A percentile compares a stretch with the other conserved stretches of the same genome.
Conservation (phyloP, 2,329 filamentous ascomycete genomes). For the Cordyceps javanica region DNA sequence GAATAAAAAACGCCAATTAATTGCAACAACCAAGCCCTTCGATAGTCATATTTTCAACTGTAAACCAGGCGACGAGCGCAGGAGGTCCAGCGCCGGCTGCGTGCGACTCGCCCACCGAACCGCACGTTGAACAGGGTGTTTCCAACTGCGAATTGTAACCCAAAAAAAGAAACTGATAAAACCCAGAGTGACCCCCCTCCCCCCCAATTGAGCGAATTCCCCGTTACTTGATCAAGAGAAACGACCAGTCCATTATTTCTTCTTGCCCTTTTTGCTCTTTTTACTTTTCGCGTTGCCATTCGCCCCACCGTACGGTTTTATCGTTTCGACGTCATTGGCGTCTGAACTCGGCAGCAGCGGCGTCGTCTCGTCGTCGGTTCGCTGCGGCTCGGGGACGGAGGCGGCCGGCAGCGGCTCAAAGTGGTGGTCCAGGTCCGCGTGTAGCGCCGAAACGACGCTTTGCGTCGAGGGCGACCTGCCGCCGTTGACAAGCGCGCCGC, state of each 20-base stretch:
- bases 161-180: too few species aligned
- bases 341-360: constrained; percentile 24
- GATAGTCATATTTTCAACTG: background rate
- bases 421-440: constrained; percentile 1
- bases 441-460: constrained; percentile 1
- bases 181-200: too few species aligned
- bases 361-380: constrained; percentile 22
- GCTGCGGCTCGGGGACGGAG: background rate
- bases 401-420: constrained; percentile 16
- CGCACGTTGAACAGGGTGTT: too few species aligned
- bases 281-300: constrained; percentile 9
- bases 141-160: too few species aligned
- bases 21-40: background rate
- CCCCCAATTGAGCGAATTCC: background rate
- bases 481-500: background rate
- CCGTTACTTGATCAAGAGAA: background rate
- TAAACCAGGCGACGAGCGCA: background rate
- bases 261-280: constrained; percentile 30
- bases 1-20: background rate
- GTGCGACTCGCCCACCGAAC: background rate
- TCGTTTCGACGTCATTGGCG: constrained; percentile 21
- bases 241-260: constrained; percentile 21
- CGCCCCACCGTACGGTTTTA: constrained; percentile 10
- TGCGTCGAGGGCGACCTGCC: background rate
- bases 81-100: background rate